Percentiles rank a stretch among this genome's conserved stretches.
Evolutionary conservation across 805 yeast genomes (phyloP).

Genomic region (Candida patagonica): DNA sequence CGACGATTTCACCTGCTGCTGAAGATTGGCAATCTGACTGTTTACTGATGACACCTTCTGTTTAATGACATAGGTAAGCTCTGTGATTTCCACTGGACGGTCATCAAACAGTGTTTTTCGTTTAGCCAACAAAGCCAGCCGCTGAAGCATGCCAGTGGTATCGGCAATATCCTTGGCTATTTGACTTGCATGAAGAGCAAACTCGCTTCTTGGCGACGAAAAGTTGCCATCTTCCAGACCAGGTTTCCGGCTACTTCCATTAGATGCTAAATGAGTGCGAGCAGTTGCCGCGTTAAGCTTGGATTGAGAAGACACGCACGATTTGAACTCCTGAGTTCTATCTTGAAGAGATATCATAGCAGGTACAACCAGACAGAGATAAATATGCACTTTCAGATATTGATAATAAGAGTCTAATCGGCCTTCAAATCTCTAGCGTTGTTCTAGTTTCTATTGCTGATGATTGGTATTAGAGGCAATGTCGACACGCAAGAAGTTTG

Average conservation of each 20-base stretch:
- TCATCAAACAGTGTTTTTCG: constrained; percentile 89
- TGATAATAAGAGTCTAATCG: no score
- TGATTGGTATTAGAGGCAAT: no score
- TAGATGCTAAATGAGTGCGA: constrained; percentile 14
- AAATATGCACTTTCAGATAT: no score
- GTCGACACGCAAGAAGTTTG: no score
- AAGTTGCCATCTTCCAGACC: constrained; percentile 9
- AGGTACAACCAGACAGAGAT: no score
- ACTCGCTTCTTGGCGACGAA: constrained; percentile 40
- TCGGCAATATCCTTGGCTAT: constrained; percentile 86
- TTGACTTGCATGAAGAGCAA: constrained; percentile 59
- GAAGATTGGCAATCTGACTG: constrained; percentile 54
- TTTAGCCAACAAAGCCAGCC: constrained; percentile 78
- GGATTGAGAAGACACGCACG: constrained; percentile 73
- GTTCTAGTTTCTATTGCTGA: no score
- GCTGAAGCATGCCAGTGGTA: constrained; percentile 70
- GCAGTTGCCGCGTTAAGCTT: constrained; percentile 38
- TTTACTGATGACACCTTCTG: constrained; percentile 83
- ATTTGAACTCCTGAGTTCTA: constrained; percentile 86
- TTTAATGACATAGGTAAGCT: constrained; percentile 70
- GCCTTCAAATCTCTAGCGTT: no score
- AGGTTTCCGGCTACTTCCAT: neutral
- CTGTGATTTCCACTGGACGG: constrained; percentile 87
- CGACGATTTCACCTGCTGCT: constrained; percentile 39
- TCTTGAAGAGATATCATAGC: constrained; percentile 45